These are phyloP conservation scores for Neurospora tetraspora DNA, from an alignment of 495 filamentous ascomycete species.

Conservation along the genomic window DNA sequence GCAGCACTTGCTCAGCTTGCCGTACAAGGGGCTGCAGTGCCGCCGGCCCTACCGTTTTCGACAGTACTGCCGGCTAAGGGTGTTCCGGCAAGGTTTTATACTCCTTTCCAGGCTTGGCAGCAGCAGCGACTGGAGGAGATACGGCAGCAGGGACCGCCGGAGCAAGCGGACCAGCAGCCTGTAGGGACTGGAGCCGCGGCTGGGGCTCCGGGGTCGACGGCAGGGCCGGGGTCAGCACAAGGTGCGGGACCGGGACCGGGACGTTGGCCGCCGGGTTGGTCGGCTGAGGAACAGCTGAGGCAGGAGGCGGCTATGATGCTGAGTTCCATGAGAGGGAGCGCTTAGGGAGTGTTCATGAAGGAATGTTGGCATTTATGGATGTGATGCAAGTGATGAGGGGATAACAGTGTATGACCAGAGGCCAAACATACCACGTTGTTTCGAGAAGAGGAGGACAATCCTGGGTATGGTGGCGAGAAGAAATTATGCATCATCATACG, in stretches of 20 bases:
- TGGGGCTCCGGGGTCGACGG: not conserved
- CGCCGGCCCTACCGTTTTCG: not conserved
- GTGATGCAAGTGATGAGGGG: not conserved
- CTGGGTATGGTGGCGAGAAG: no score
- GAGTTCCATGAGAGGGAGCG: conserved; percentile 6
- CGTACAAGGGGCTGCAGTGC: not conserved
- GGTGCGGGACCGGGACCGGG: not conserved
- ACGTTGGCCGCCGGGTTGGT: not conserved
- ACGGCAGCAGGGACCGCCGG: not conserved
- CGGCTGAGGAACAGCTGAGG: conserved; percentile 15
- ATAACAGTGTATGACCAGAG: not conserved
- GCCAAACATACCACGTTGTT: no score
- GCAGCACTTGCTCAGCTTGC: not conserved
- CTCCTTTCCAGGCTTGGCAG: not conserved
- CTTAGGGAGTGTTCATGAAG: not conserved
- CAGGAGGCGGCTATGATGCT: conserved; percentile 18
- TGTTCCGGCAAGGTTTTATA: not conserved
- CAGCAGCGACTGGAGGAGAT: not conserved
- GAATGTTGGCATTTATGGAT: not conserved
- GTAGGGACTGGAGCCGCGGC: not conserved
- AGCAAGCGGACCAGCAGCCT: not conserved
- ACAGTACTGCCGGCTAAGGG: not conserved
- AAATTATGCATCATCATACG: no score
- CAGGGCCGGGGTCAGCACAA: not conserved
- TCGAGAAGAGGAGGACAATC: no score